Conservation (phyloP, 2,329 filamentous ascomycete genomes). For the Coniochaeta prunicola region DNA sequence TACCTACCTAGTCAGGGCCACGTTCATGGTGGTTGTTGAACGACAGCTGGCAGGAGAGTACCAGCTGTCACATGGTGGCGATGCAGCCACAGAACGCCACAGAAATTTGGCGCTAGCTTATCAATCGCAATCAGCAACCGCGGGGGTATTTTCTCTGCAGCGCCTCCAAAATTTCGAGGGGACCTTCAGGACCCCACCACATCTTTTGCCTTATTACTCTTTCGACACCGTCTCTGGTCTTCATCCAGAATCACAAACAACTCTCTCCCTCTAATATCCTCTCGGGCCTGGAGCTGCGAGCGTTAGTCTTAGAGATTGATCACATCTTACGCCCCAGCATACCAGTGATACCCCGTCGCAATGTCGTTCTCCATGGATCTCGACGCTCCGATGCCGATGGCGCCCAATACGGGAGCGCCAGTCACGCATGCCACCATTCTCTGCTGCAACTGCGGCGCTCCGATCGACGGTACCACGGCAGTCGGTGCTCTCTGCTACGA, state of each 20-base stretch:
- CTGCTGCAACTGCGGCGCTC: conserved; percentile 94
- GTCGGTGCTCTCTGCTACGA: conserved; percentile 90
- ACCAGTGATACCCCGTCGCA: not conserved
- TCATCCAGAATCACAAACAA: not conserved
- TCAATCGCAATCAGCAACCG: conserved; percentile 2
- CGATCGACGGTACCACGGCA: conserved; percentile 84
- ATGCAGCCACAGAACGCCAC: not conserved
- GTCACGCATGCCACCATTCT: conserved; percentile 53
- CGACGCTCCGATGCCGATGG: conserved; percentile 22
- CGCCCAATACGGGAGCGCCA: conserved; percentile 13
- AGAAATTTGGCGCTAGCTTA: not conserved
- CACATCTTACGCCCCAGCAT: not conserved
- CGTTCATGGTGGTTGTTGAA: too few relatives aligned
- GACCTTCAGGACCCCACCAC: not conserved
- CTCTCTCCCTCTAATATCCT: not conserved
- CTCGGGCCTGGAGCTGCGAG: not conserved
- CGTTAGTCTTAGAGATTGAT: not conserved
- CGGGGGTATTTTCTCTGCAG: not conserved
- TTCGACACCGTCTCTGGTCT: not conserved
- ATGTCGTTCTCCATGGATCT: conserved; percentile 20
- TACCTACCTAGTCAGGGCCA: not conserved
- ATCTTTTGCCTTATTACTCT: not conserved
- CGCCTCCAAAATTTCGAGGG: conserved; percentile 1
- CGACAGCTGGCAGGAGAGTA: not conserved
- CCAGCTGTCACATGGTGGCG: not conserved